Conservation (phyloP, 768 basidiomycete genomes). For the Termitomyces bulborhizus region DNA sequence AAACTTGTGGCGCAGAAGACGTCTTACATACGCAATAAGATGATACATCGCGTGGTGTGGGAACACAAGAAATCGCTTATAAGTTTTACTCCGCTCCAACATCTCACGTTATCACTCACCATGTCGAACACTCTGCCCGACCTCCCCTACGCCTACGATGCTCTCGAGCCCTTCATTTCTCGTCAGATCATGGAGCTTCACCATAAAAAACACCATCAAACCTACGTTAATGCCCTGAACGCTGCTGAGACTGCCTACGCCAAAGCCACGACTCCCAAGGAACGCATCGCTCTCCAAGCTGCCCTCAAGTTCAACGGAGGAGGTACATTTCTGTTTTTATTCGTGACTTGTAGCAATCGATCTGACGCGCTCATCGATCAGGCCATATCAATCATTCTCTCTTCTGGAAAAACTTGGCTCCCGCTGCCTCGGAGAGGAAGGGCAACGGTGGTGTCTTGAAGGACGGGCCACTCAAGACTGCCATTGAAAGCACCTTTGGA, state of each 20-base stretch:
- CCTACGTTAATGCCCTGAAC: slow-evolving; percentile 90
- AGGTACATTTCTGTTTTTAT: slow-evolving; percentile 43
- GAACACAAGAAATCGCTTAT: slow-evolving; percentile 10
- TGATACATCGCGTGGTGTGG: slow-evolving; percentile 9
- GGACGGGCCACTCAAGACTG: slow-evolving; percentile 60
- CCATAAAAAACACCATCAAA: slow-evolving; percentile 94
- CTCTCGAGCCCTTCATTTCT: slow-evolving; percentile 91
- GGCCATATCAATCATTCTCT: slow-evolving; percentile 93
- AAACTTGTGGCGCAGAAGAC: slow-evolving; percentile 11
- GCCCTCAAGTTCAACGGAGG: slow-evolving; percentile 97
- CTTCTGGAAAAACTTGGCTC: slow-evolving; percentile 94
- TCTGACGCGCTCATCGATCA: slow-evolving; percentile 25
- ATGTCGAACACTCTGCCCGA: slow-evolving; percentile 44
- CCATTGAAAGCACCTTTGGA: slow-evolving; percentile 62
- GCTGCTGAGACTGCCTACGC: slow-evolving; percentile 78
- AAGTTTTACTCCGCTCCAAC: not conserved
- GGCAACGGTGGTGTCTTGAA: slow-evolving; percentile 55
- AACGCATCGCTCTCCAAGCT: slow-evolving; percentile 81
- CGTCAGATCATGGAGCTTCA: slow-evolving; percentile 91
- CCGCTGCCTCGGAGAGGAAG: slow-evolving; percentile 43
- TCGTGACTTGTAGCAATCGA: slow-evolving; percentile 3
- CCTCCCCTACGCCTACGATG: slow-evolving; percentile 78
- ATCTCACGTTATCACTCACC: not conserved
- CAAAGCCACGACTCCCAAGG: slow-evolving; percentile 61
- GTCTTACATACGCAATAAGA: slow-evolving; percentile 6